Conservation (phyloP, 2,329 filamentous ascomycete genomes). For the Cryphonectria parasitica region DNA sequence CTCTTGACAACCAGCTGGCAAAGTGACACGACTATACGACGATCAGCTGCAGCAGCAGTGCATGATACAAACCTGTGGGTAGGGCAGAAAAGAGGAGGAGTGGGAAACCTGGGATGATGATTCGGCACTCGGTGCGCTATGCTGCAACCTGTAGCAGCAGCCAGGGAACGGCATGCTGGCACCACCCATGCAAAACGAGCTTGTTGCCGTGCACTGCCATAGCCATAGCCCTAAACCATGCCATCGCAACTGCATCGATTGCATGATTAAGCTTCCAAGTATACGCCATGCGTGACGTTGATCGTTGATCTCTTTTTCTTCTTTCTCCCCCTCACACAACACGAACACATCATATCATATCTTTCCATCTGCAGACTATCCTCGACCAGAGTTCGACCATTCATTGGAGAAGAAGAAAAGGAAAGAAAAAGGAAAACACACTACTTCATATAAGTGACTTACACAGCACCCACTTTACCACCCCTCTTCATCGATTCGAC, state of each 20-base stretch:
- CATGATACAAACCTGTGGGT: not conserved
- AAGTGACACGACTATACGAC: not conserved
- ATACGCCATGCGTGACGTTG: slow-evolving; percentile 8
- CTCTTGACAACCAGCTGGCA: not conserved
- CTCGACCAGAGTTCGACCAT: not conserved
- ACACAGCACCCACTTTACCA: not conserved
- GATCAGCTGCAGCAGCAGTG: not conserved
- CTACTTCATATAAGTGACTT: too few relatives aligned
- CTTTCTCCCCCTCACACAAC: not conserved
- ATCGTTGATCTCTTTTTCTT: not conserved
- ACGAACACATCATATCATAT: not conserved
- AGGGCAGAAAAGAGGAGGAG: too few relatives aligned
- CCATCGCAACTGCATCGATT: not conserved
- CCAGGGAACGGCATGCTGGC: not conserved
- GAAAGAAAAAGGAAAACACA: too few relatives aligned
- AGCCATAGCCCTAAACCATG: not conserved
- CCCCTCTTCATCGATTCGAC: not conserved
- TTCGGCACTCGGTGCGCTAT: not conserved
- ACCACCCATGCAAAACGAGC: slow-evolving; percentile 1
- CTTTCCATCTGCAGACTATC: too few relatives aligned
- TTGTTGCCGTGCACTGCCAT: not conserved
- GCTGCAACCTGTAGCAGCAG: not conserved
- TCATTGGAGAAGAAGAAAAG: too few relatives aligned
- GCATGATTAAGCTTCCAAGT: not conserved
- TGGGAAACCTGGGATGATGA: not conserved